Conservation (phyloP, 805 yeast species). For the Barnettozyma wickerhamii region DNA sequence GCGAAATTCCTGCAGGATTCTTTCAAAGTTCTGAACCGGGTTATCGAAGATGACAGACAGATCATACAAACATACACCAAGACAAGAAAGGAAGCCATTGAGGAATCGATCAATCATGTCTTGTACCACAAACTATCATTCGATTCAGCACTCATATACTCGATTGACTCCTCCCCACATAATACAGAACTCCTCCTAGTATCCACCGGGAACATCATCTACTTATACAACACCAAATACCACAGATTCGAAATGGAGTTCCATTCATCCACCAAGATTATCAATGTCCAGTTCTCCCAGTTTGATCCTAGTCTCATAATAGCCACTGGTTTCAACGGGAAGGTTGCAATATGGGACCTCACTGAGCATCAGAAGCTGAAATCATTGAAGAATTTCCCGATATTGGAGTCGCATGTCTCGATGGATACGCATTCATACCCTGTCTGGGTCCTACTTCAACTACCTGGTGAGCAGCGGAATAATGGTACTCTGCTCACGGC, state of each 20-base stretch:
- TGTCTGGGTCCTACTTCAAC: constrained; percentile 18
- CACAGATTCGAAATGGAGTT: constrained; percentile 33
- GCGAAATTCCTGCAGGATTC: constrained; percentile 21
- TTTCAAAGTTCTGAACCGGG: constrained; percentile 21
- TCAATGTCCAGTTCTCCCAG: constrained; percentile 37
- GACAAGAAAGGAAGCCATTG: constrained; percentile 14
- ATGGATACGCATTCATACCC: constrained; percentile 24
- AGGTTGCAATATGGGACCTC: constrained; percentile 46
- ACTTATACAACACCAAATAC: constrained; percentile 22
- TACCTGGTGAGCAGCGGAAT: constrained; percentile 13
- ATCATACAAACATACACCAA: constrained; percentile 17
- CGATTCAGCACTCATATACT: constrained; percentile 6
- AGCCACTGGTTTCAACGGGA: constrained; percentile 49
- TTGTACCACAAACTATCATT: constrained; percentile 6
- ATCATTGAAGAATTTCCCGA: constrained; percentile 12
- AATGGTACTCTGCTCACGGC: constrained; percentile 22
- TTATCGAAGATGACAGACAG: constrained; percentile 26
- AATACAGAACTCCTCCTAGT: constrained; percentile 18
- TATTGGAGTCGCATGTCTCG: constrained; percentile 13
- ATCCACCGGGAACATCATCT: constrained; percentile 14
- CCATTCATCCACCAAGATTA: constrained; percentile 36
- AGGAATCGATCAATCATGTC: constrained; percentile 9
- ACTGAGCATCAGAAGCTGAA: constrained; percentile 6
- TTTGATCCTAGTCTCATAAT: constrained; percentile 36
- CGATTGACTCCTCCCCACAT: constrained; percentile 18